Base-by-base conservation (phyloP, 345 rosid genomes). In the Clausena lansium region DNA sequence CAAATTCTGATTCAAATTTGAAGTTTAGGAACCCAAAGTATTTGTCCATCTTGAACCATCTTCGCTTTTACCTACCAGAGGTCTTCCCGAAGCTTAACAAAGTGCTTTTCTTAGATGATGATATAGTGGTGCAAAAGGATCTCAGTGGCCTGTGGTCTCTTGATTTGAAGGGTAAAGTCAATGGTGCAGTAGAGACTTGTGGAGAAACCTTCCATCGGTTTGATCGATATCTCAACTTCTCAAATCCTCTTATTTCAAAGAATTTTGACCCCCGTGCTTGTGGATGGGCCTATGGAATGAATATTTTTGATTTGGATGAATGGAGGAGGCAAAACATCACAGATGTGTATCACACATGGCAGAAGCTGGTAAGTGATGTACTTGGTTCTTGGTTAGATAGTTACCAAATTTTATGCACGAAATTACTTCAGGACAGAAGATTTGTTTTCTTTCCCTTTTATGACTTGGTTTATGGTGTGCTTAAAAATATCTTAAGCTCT, bases 261-360 rank as follows among this genome's bases (percentile, higher is more conserved):
- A 92, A 90, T 80, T 96, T 96, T 62, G 88, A 94, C 60, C 95
- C 99, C 11, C 97, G 78, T 74, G 97, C 99, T 79, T 96, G 99
- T 86, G 99, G 99, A 76, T 96, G 99, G 99, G 98, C 99, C 14
- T 96, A 94, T 73, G 99, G 99, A 73, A 96, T 96, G 99, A 96
- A 96, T 73, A 75, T 96, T 35, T 94, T 96, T 82, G 98, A 96
- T 85, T 85, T 96, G 85, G 85, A 85, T 28, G 88, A 94, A 82
- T 96, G 99, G 99, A 92, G 80, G 84, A 83, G 89, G 84, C 97
- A 94, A 83, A 90, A 89, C 83, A 92, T 96, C 85, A 96, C 99
- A 5, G 89, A 86, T 54, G 89, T 92, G 66, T 96, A 96, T 83
- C 99, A 96, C 83, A 71, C 81, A 77, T 96, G 99, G 99, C 99